Conservation (phyloP, 768 basidiomycete species). For the Pseudohyphozyma bogoriensis region DNA sequence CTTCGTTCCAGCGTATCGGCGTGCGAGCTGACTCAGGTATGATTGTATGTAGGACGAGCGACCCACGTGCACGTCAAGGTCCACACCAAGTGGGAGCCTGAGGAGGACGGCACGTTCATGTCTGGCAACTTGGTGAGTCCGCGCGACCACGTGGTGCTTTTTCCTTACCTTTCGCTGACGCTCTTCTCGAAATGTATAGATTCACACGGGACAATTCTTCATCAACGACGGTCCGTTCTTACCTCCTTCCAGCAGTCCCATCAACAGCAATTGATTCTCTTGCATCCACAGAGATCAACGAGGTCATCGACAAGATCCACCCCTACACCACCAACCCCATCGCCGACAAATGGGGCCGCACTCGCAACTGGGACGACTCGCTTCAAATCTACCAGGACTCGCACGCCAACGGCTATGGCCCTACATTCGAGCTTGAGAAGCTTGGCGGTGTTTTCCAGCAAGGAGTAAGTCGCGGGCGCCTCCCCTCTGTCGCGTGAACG, state of each 20-base stretch:
- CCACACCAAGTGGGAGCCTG: constrained; percentile 21
- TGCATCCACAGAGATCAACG: too few species aligned
- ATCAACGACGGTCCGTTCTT: constrained; percentile 31
- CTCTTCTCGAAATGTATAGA: constrained; percentile 13
- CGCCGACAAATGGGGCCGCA: constrained; percentile 30
- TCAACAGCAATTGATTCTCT: neutral
- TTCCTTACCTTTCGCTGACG: neutral
- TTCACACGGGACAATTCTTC: constrained; percentile 35
- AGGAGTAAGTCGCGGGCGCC: constrained; percentile 1
- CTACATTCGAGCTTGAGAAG: constrained; percentile 32
- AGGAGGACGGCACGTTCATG: constrained; percentile 22
- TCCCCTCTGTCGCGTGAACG: too few species aligned
- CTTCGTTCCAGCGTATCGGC: too few species aligned
- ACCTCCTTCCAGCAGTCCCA: neutral
- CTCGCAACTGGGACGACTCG: constrained; percentile 35
- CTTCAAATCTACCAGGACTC: constrained; percentile 33
- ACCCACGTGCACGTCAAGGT: constrained; percentile 26
- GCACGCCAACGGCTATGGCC: constrained; percentile 26
- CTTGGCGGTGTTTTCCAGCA: constrained; percentile 33
- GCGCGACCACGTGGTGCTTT: too few species aligned
- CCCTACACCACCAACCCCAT: constrained; percentile 34
- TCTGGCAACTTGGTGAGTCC: neutral
- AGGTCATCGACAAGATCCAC: constrained; percentile 1
- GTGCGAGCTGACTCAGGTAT: too few species aligned
- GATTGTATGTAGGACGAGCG: constrained; percentile 11